These are phyloP conservation scores for Paspalum notatum DNA, from an alignment of 176 grass and related monocot species.

Conservation along the genomic window DNA sequence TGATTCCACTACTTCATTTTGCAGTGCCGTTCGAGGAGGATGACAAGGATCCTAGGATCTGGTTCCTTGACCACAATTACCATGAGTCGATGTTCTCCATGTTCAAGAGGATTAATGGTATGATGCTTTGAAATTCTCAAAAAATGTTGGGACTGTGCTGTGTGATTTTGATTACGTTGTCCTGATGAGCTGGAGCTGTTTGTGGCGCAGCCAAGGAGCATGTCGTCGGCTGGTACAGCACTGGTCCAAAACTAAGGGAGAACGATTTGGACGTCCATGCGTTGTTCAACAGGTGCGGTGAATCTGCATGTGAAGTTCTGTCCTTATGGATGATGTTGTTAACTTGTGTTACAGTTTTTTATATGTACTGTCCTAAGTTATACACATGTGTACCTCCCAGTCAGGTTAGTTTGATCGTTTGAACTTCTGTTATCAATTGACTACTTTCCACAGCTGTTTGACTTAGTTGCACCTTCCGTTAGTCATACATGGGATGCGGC, in stretches of 20 bases:
- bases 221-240: constrained; percentile 99
- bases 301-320: background rate
- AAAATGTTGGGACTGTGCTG: background rate
- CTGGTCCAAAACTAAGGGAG: constrained; percentile 94
- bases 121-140: constrained; percentile 10
- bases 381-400: background rate
- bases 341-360: background rate
- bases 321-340: background rate
- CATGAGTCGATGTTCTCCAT: constrained; percentile 95
- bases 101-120: constrained; percentile 99
- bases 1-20: constrained; percentile 34
- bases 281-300: constrained; percentile 78
- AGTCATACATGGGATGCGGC: background rate
- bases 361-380: background rate
- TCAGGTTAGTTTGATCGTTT: background rate
- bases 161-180: constrained; percentile 1
- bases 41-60: constrained; percentile 94
- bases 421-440: background rate
- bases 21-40: constrained; percentile 97
- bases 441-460: background rate
- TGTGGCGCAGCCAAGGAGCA: constrained; percentile 83
- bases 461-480: background rate
- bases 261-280: constrained; percentile 95
- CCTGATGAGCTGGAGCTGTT: constrained; percentile 15
- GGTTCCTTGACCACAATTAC: constrained; percentile 99